Conservation (phyloP, 208 protist genomes). For the Polymyxa betae region DNA sequence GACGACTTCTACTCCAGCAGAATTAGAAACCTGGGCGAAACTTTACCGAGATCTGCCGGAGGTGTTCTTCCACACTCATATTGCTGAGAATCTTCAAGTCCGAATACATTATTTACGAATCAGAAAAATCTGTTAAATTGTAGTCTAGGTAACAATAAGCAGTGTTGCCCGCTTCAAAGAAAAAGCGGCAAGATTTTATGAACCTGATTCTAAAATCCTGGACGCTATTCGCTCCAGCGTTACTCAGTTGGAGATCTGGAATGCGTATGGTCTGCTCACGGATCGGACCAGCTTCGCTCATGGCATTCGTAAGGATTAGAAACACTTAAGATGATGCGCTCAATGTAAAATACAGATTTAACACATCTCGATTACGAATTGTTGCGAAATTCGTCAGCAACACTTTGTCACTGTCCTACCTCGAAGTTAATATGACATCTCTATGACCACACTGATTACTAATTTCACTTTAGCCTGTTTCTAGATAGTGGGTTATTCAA, state of each 20-base stretch:
- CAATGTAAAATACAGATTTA: neutral
- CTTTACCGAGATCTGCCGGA: neutral
- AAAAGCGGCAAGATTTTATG: neutral
- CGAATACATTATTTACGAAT: neutral
- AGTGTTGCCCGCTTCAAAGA: conserved; percentile 1
- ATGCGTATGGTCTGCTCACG: neutral
- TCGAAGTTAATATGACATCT: neutral
- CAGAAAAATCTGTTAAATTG: neutral
- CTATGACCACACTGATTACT: neutral
- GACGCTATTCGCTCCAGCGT: neutral
- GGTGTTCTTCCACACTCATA: neutral
- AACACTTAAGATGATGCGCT: neutral
- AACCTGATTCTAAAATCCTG: neutral
- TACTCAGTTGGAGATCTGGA: neutral
- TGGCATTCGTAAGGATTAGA: neutral
- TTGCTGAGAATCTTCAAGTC: conserved; percentile 27
- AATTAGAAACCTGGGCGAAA: neutral
- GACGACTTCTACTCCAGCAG: conserved; percentile 1
- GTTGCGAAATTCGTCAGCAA: neutral
- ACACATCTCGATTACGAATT: conserved; percentile 23
- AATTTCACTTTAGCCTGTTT: neutral
- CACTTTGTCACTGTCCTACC: conserved; percentile 18
- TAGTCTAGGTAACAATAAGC: neutral
- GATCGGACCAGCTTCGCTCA: conserved; percentile 5
- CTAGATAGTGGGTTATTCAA: conserved; percentile 40